Evolutionary conservation across 306 rosid genomes (phyloP).

Genomic region (Rosa persica): DNA sequence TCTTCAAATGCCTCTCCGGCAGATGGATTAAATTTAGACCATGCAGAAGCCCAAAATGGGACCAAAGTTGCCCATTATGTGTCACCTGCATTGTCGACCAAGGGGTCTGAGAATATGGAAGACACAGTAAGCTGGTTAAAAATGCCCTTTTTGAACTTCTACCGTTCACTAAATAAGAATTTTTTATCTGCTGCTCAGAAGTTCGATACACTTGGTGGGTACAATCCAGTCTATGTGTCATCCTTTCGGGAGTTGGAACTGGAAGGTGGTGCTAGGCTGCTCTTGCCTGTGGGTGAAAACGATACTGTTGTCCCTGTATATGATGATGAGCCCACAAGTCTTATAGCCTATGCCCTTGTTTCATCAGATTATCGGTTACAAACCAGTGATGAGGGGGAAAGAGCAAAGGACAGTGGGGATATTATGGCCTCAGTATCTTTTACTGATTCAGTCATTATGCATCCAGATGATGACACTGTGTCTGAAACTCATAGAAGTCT

Average conservation of each 20-base stretch:
- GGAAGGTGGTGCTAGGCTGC: constrained; percentile 73
- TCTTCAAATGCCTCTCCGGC: constrained; percentile 30
- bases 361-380: constrained; percentile 61
- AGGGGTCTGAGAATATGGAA: constrained; percentile 53
- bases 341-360: constrained; percentile 73
- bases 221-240: constrained; percentile 65
- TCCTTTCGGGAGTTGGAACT: constrained; percentile 68
- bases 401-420: constrained; percentile 49
- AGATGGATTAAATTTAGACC: constrained; percentile 40
- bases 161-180: constrained; percentile 61
- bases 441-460: constrained; percentile 54
- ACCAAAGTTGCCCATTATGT: constrained; percentile 36
- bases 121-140: constrained; percentile 66
- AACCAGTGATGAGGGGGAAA: constrained; percentile 58
- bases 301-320: constrained; percentile 85
- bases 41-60: constrained; percentile 46
- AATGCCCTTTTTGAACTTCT: constrained; percentile 69
- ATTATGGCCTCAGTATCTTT: constrained; percentile 31
- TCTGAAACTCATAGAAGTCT: constrained; percentile 59
- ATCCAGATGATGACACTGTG: constrained; percentile 50
- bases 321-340: constrained; percentile 90
- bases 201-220: constrained; percentile 50
- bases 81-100: constrained; percentile 30
- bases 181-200: constrained; percentile 53
- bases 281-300: constrained; percentile 67